A percentile compares a stretch with the other conserved stretches of the same genome.
Evolutionary conservation across 306 rosid species (phyloP).

Genomic region (Nissolia schottii): DNA sequence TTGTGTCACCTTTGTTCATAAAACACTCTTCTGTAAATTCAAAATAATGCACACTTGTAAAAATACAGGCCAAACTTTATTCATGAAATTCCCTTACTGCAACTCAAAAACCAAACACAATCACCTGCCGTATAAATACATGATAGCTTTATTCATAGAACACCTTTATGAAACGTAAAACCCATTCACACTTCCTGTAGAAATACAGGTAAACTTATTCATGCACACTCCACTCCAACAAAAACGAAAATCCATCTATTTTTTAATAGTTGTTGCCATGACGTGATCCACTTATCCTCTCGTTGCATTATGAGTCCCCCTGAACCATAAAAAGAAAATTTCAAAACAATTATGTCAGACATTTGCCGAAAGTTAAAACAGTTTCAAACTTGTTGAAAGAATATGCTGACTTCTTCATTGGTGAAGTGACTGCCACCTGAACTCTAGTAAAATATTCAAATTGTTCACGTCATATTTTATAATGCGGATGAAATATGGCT

Average conservation of each 20-base stretch:
- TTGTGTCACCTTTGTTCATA: too few species aligned
- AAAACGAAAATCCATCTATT: too few species aligned
- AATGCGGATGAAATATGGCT: background rate
- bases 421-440: background rate
- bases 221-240: background rate
- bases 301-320: background rate
- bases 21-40: too few species aligned
- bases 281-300: background rate
- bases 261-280: background rate
- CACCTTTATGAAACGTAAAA: background rate
- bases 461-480: background rate
- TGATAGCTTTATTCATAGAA: too few species aligned
- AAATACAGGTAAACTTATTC: background rate
- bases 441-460: background rate
- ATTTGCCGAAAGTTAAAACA: background rate
- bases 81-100: too few species aligned
- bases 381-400: background rate
- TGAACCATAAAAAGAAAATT: background rate
- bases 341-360: background rate
- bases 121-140: too few species aligned
- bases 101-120: too few species aligned
- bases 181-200: background rate
- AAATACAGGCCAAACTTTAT: too few species aligned
- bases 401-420: background rate
- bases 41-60: too few species aligned